These are phyloP conservation scores for Albifimbria verrucaria DNA, from an alignment of 2,329 filamentous ascomycete species.

Conservation along the genomic window DNA sequence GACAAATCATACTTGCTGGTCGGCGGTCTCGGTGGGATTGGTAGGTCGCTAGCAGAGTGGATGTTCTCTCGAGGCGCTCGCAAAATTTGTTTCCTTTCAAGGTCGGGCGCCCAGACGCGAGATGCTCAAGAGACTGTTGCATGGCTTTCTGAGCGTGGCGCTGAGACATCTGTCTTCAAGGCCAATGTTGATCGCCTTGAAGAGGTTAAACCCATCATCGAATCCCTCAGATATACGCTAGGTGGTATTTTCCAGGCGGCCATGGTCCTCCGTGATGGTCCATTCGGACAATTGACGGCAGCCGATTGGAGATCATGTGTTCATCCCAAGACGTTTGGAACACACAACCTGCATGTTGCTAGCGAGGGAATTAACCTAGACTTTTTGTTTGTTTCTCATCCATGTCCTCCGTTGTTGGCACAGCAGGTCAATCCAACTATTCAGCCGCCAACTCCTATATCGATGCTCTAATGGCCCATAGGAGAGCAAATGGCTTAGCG, in stretches of 20 bases:
- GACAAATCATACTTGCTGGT: background rate
- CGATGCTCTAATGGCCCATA: conserved; percentile 2
- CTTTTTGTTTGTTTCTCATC: conserved; percentile 9
- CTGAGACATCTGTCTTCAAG: no score
- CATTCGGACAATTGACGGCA: background rate
- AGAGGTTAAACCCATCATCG: background rate
- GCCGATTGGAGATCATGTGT: background rate
- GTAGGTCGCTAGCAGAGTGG: conserved; percentile 31
- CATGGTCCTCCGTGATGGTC: background rate
- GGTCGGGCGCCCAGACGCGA: background rate
- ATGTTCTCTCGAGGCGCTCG: conserved; percentile 33
- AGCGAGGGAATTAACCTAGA: background rate
- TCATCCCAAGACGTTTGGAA: background rate
- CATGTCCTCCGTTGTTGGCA: background rate
- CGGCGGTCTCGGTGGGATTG: conserved; percentile 39
- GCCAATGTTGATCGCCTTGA: background rate
- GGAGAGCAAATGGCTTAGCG: background rate
- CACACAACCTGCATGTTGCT: background rate
- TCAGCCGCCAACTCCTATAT: conserved; percentile 5
- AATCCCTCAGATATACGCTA: background rate
- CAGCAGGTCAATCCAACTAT: conserved; percentile 7
- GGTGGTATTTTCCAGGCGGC: background rate
- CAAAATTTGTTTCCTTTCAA: conserved; percentile 32
- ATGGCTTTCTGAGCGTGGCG: background rate
- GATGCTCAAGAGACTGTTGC: background rate